Conservation (phyloP, 371 early-diverging fungal species). For the Rhizopus sp. region DNA sequence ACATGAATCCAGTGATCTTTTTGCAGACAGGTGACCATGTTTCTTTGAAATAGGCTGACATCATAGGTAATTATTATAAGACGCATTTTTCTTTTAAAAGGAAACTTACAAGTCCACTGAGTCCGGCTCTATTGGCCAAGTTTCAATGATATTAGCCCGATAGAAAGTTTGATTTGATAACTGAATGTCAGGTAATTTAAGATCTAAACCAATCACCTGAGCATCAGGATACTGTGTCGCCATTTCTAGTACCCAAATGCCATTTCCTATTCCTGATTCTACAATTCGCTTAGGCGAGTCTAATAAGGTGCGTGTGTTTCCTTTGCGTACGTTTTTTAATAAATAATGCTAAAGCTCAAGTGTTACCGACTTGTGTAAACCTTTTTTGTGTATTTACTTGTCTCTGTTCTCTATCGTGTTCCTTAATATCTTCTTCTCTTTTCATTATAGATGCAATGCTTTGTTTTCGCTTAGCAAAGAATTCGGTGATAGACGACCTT, state of each 20-base stretch:
- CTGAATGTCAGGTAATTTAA: constrained; percentile 46
- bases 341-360: constrained; percentile 38
- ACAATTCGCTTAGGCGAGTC: constrained; percentile 46
- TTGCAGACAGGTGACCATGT: constrained; percentile 34
- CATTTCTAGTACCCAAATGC: constrained; percentile 68
- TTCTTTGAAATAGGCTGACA: constrained; percentile 43
- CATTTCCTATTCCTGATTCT: constrained; percentile 56
- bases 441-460: constrained; percentile 24
- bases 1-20: constrained; percentile 37
- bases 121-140: constrained; percentile 40
- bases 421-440: constrained; percentile 36
- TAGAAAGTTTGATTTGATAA: constrained; percentile 31
- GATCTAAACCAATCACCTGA: constrained; percentile 57
- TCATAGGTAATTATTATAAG: not conserved
- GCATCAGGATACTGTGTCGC: constrained; percentile 47
- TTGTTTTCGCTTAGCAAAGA: constrained; percentile 43
- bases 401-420: constrained; percentile 47
- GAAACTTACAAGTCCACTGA: constrained; percentile 44
- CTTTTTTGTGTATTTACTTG: constrained; percentile 30
- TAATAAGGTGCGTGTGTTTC: constrained; percentile 40
- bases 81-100: not conserved
- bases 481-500: constrained; percentile 51
- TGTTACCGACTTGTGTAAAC: not conserved
- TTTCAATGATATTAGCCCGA: constrained; percentile 32
- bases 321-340: constrained; percentile 46